These are phyloP conservation scores for Microsporum canis DNA, from an alignment of 2,329 filamentous ascomycete species.

Conservation along the genomic window DNA sequence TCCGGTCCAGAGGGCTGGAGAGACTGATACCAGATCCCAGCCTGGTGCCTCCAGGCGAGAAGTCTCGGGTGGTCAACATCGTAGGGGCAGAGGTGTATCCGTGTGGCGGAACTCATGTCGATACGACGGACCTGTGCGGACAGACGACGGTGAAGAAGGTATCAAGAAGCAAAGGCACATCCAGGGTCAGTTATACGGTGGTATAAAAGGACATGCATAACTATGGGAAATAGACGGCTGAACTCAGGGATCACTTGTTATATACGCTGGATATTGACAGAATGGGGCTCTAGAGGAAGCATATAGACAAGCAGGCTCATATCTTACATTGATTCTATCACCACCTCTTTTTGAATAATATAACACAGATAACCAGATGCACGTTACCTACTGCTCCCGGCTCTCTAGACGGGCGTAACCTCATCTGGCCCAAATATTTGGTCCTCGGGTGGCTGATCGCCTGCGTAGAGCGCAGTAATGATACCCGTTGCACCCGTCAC, in stretches of 20 bases:
- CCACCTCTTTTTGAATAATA: too few species aligned
- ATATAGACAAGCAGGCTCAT: too few species aligned
- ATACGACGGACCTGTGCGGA: conserved; percentile 41
- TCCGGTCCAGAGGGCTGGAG: conserved; percentile 43
- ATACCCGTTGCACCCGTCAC: too few species aligned
- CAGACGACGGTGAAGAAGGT: conserved; percentile 1
- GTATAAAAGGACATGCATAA: neutral
- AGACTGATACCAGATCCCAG: conserved; percentile 44
- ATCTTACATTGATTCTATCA: too few species aligned
- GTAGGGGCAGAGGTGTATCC: conserved; percentile 59
- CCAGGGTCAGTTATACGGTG: neutral
- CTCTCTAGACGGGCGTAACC: too few species aligned
- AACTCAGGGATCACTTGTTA: neutral
- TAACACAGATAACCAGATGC: too few species aligned
- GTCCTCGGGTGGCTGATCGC: too few species aligned
- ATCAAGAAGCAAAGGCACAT: neutral
- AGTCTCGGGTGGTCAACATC: conserved; percentile 57
- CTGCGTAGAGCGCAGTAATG: too few species aligned
- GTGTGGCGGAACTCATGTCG: conserved; percentile 64
- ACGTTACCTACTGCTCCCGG: too few species aligned
- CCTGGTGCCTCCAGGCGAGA: conserved; percentile 39
- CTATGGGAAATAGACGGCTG: neutral
- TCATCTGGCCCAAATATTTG: too few species aligned
- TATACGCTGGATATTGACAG: neutral
- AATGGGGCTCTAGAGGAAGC: neutral